Base-by-base conservation (phyloP, 176 grass and related monocot species). In the Carex myosuroides region DNA sequence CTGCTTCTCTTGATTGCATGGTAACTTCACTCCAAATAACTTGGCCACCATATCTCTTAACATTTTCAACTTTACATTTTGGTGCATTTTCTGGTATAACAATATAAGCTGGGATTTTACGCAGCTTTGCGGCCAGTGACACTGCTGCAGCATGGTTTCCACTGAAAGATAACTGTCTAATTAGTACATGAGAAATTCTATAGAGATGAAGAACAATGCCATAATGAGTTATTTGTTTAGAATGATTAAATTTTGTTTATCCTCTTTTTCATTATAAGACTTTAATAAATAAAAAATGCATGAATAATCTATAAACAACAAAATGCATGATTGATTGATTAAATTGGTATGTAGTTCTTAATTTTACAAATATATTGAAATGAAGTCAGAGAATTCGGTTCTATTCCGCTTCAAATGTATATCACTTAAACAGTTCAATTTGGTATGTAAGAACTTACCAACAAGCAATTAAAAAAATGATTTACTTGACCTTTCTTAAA, bases 81-180 rank as follows among this genome's bases (percentile, higher is more conserved):
- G 95, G 95, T 42, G 95, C 95, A 56, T 89, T 98, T 82, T 83
- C 72, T 29, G 95, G 95, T 64, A 98, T 92, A 70, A 98, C 86
- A 85, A 98, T 89, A 69, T 94, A 92, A 82, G 95, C 90, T 88
- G 89, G 95, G 85, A 98, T 94, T 73, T 92, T 89, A 42, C 92
- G 92, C 57, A 94, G 62, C 69, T 93, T 94, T 87, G 95, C 95
- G 37, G 92, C 95, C 55, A 98, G 87, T 74, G 95, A 73, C 55
- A 98, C 90, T 0, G 95, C 95, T 54, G 95, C 95, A 44, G 95
- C 95, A 91, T 98, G 92, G 53, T 98, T 98, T 41, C 95, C 95
- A 89, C 95, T 94, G 63, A 48, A 33, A 79, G 32, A 24, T 66
- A 74, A 85, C 3, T 42, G 53, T 65, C 48, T 55, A 11, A 75